Base-by-base conservation (phyloP, 129 eudicot species). In the Cynara cardunculus region DNA sequence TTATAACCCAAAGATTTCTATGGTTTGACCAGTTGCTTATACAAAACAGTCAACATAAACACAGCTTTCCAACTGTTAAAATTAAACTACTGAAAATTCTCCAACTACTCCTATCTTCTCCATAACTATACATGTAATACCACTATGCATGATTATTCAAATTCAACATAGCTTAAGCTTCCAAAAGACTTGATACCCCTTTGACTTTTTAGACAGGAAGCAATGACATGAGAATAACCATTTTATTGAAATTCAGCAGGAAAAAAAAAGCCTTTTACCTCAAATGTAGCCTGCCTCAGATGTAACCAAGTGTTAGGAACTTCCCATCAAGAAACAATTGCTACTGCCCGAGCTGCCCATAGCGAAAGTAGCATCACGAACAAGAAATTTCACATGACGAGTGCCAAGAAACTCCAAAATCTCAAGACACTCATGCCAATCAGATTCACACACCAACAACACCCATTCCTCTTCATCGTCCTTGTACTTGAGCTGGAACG, bases 381-480 rank as follows among this genome's bases (percentile, higher is more conserved):
- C 91, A 46, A 87, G 87, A 76, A 91, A 89, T 37, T 87, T 91
- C 25, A 89, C 90, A 9, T 32, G 88, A 0, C 87, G 90, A n/a
- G 95, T 91, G 25, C 98, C 98, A 66, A 80, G 79, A 79, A 81
- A 86, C 41, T 92, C 94, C 87, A 94, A 77, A 49, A 90, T 85
- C 75, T 94, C 97, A 13, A 94, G 86, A 81, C 98, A 94, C 77
- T 94, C 98, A 5, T 82, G 87, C 83, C 91, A 83, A 80, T 94
- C 98, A 1, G 92, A 88, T 34, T 94, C 97, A 30, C 81, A 90
- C 67, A 90, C 96, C 89, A 94, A 78, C 92, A 92, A 81, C 72
- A 94, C 93, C 97, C 97, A 94, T 82, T 94, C 97, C 80, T 90
- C 89, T 76, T 94, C 97, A 30, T 94, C 98, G 12, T 94, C 98